phyloP scores from a whole-genome alignment of 345 rosid genomes.

The Dipteronia dyeriana region DNA sequence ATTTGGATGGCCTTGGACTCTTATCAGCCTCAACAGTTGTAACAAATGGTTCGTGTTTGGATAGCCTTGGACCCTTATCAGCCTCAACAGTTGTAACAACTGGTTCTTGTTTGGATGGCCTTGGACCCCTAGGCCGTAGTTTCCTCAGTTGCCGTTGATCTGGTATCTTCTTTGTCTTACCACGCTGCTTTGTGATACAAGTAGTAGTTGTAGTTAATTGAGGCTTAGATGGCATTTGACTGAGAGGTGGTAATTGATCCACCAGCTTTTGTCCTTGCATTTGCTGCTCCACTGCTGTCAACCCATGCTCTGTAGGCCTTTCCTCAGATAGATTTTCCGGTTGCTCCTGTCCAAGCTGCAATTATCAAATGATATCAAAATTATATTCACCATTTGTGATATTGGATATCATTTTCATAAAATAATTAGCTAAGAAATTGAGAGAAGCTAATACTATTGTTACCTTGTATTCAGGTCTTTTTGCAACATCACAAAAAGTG shows the following conservation, averaged over 20 bases:
- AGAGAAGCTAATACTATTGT: not conserved
- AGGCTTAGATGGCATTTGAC: not conserved
- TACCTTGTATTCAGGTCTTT: not conserved
- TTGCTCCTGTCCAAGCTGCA: not conserved
- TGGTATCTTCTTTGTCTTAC: not conserved
- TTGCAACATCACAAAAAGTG: not conserved
- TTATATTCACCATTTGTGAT: not conserved
- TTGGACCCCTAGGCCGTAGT: not conserved
- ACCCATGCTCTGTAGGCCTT: not conserved
- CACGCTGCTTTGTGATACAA: not conserved
- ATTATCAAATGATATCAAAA: not conserved
- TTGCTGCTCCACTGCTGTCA: constrained; percentile 1
- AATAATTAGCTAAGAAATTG: not conserved
- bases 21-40: not conserved
- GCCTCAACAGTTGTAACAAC: not conserved
- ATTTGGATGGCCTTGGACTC: not conserved
- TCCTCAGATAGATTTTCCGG: constrained; percentile 12
- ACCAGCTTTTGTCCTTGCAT: not conserved
- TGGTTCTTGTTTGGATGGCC: not conserved
- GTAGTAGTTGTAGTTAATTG: not conserved
- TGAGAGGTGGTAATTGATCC: not conserved
- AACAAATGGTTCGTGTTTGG: not conserved
- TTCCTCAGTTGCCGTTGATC: not conserved
- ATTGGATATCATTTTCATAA: not conserved
- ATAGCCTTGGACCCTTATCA: not conserved